These are phyloP conservation scores for Blastocystis sp. DNA, from an alignment of 352 stramenopile species.

Conservation along the genomic window DNA sequence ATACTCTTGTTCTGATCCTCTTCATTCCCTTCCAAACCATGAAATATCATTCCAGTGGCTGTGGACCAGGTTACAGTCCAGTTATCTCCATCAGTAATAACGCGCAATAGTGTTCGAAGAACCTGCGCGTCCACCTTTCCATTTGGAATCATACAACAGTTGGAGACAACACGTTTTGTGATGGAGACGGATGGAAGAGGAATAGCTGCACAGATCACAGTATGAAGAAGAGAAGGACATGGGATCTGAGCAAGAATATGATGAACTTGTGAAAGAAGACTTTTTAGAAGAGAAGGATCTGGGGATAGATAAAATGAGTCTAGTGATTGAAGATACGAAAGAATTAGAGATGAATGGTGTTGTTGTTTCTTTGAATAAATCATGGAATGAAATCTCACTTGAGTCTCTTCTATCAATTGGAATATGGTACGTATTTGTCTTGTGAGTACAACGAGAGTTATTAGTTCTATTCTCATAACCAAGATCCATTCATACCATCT, in stretches of 20 bases:
- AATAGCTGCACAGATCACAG: neutral
- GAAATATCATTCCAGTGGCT: neutral
- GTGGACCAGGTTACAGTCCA: neutral
- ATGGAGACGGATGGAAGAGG: neutral
- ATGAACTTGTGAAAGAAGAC: neutral
- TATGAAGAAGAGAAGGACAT: neutral
- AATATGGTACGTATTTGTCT: neutral
- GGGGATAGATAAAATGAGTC: too few relatives aligned
- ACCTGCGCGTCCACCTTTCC: neutral
- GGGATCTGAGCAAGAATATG: neutral
- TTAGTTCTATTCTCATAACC: neutral
- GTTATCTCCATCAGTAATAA: neutral
- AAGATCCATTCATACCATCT: neutral
- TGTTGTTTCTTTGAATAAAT: too few relatives aligned
- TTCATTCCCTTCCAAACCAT: neutral
- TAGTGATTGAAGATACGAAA: too few relatives aligned
- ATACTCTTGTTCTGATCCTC: constrained; percentile 8
- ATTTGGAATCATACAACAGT: neutral
- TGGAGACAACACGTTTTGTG: neutral
- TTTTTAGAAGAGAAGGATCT: constrained; percentile 13
- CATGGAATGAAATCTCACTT: neutral
- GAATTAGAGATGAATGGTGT: too few relatives aligned
- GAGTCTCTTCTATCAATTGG: neutral
- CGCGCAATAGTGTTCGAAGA: neutral
- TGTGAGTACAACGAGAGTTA: neutral